Conservation (phyloP, 345 rosid species). For the Euphorbia tirucalli region DNA sequence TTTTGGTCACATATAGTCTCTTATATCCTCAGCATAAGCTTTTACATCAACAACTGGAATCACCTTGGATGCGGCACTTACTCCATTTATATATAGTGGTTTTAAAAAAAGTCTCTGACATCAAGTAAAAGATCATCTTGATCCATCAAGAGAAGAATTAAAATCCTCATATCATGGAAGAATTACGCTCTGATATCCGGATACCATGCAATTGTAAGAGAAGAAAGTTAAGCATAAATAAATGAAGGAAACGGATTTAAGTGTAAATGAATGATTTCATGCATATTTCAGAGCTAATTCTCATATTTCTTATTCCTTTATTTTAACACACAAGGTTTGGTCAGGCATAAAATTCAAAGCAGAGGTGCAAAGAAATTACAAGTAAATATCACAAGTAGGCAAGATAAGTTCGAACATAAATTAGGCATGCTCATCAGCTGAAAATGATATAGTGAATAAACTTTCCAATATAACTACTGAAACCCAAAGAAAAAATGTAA, state of each 20-base stretch:
- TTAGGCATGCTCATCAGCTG: not conserved
- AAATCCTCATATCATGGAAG: too few species aligned
- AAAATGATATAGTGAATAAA: not conserved
- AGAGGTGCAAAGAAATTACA: not conserved
- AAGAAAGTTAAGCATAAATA: too few species aligned
- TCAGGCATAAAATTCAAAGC: too few species aligned
- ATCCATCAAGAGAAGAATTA: too few species aligned
- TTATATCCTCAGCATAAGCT: not conserved
- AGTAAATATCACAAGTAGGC: not conserved
- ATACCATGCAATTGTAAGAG: too few species aligned
- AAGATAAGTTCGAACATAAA: not conserved
- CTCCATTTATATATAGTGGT: not conserved
- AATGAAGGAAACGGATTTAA: too few species aligned
- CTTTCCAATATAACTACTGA: not conserved
- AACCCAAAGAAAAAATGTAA: conserved; percentile 9
- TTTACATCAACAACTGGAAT: not conserved
- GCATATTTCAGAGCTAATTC: too few species aligned
- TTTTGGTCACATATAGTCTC: not conserved
- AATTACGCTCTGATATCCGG: too few species aligned
- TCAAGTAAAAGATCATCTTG: too few species aligned
- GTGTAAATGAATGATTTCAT: too few species aligned
- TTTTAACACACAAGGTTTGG: too few species aligned
- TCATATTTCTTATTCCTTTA: too few species aligned
- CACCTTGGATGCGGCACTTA: not conserved
- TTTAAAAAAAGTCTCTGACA: not conserved